Base-by-base conservation (phyloP, 2,329 filamentous ascomycete species). In the Ampelomyces quisqualis region DNA sequence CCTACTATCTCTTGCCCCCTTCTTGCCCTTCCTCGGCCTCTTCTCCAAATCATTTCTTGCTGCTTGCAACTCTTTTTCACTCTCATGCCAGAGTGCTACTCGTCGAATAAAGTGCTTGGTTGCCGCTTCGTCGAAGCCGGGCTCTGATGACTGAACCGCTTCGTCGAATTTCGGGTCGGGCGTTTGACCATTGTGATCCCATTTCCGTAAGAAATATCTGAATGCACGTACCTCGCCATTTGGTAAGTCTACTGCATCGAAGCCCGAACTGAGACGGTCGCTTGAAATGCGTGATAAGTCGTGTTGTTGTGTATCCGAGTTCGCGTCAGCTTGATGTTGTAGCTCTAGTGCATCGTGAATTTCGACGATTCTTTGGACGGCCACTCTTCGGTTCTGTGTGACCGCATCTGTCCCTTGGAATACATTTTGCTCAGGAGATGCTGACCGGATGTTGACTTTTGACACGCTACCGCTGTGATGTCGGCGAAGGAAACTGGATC, bases 191-290 rank as follows among this genome's bases (percentile, higher is more conserved):
- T 37, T 44, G 4, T 36, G 28, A 22, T 58, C 55, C 55, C 55
- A 58, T n/a, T 40, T 42, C 15, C 53, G 43, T 3, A 55, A 44
- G 1, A 60, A 36, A 36, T 60, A 56, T 18, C 34, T 41, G 29
- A 58, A 60, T 2, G 53, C 38, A 27, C 55, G 55, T 3, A 58
- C 41, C 45, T 60, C 57, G 31, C 46, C 49, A 18, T 57, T 42
- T 7, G 49, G 40, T 1, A 58, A 30, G 8, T 43, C 38, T 11
- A 53, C 21, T 20, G 41, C 38, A 30, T 40, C 33, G 23, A 52
- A 47, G 7, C 55, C 51, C 28, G 49, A 22, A 3, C 47, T 41
- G 30, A 53, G 52, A 5, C 38, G 27, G 19, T 58, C 55, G 21
- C 17, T 43, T 23, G 46, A 52, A 4, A 40, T 31, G 8, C 38